These are phyloP conservation scores for Termitomyces sp. DNA, from an alignment of 768 basidiomycete genomes.

Conservation along the genomic window DNA sequence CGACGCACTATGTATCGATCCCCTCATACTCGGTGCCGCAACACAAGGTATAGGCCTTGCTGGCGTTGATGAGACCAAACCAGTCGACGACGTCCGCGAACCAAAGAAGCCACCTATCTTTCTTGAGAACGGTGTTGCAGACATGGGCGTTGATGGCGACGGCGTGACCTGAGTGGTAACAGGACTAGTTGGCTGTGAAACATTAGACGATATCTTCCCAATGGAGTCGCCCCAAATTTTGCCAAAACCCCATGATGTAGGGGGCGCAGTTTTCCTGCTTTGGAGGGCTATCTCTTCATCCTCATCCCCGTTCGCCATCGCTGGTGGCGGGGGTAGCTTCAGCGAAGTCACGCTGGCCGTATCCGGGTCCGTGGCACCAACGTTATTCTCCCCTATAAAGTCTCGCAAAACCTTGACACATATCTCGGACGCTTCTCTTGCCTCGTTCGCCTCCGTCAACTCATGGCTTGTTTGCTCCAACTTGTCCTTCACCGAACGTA, in stretches of 20 bases:
- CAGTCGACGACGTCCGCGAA: constrained; percentile 31
- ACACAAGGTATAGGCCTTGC: constrained; percentile 27
- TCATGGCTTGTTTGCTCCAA: constrained; percentile 64
- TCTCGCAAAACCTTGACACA: constrained; percentile 79
- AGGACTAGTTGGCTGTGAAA: constrained; percentile 23
- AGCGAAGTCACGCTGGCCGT: constrained; percentile 18
- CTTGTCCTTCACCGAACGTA: constrained; percentile 49
- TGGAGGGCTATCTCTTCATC: constrained; percentile 29
- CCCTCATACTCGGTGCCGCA: constrained; percentile 20
- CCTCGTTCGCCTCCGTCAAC: constrained; percentile 74
- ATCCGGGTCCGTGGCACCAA: constrained; percentile 34
- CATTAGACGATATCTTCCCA: constrained; percentile 13
- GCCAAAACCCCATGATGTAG: constrained; percentile 53
- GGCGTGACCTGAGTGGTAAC: constrained; percentile 22
- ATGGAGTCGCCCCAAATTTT: constrained; percentile 58
- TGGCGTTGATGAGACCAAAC: constrained; percentile 17
- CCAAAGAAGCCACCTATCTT: constrained; percentile 73
- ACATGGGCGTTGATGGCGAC: constrained; percentile 24
- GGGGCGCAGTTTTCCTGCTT: constrained; percentile 23
- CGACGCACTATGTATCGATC: constrained; percentile 47
- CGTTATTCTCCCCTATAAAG: constrained; percentile 73
- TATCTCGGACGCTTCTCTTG: constrained; percentile 79
- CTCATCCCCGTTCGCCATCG: constrained; percentile 33
- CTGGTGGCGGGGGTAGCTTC: constrained; percentile 38
- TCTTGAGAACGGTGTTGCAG: constrained; percentile 45